Evolutionary conservation across 2,329 filamentous ascomycete genomes (phyloP), one percentile per base, ranked within the genome.

Genomic region (Plenodomus biglobosus): DNA sequence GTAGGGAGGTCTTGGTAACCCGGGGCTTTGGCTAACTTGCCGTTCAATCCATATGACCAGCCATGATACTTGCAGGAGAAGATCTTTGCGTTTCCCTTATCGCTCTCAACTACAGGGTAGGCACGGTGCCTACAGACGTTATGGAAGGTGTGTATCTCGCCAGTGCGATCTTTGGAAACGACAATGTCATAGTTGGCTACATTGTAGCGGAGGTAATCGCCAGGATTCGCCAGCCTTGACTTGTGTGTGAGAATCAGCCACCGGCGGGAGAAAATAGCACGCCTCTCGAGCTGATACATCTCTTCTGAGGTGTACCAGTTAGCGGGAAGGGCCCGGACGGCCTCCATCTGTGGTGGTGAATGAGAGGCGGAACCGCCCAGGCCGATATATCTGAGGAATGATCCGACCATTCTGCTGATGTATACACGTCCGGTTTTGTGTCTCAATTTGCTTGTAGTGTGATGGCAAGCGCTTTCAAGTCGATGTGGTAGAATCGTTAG

Each of bases 171-270:
- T 22, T 64, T 62, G 32, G 74, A 66, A 3, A 77, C 57, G 32
- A 68, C 52, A 38, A 69, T 57, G 19, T 80, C 73, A 66, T 76
- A 75, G 50, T 76, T 72, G 18, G 72, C 65, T 30, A 69, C 72
- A 34, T 68, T 67, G 38, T 75, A 84, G 17, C 78, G 76, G 21
- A 83, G 73, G 68, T 79, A 86, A 61, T 84, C 80, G 4, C 83
- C 83, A 6, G 73, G 58, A 40, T 81, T 77, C 48, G 65, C 64
- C 36, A 83, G 69, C 46, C 80, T 74, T 45, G 71, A 70, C 56
- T 76, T 72, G 73, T 84, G 75, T 44, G 81, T 83, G 20, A 78
- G 76, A 37, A 82, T 75, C 30, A 80, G 74, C 80, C 80, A 83
- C 58, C 78, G 77, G 56, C 75, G 74, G 34, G 80, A 83, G 60